These are phyloP conservation scores for Aspergillus phoenicis DNA, from an alignment of 2,329 filamentous ascomycete species.

Conservation along the genomic window DNA sequence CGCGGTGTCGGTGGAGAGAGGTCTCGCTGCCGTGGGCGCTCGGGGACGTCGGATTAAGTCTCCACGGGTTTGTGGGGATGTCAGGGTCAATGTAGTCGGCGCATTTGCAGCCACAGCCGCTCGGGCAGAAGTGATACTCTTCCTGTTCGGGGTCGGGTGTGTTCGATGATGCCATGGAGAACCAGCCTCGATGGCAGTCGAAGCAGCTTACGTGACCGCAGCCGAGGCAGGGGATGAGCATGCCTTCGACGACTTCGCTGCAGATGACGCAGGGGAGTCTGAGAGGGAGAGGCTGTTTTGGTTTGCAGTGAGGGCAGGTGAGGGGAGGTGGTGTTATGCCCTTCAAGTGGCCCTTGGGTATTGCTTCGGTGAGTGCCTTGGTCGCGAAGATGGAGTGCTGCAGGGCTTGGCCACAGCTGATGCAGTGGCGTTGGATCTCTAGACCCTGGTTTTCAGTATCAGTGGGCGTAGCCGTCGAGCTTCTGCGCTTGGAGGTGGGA, in stretches of 20 bases:
- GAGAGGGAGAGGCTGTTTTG: constrained; percentile 35
- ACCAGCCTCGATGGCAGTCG: constrained; percentile 48
- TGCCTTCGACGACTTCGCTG: constrained; percentile 45
- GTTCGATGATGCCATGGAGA: constrained; percentile 27
- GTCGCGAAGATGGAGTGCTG: constrained; percentile 41
- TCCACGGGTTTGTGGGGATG: constrained; percentile 34
- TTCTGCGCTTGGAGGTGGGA: constrained; percentile 17
- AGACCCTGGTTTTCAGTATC: constrained; percentile 33
- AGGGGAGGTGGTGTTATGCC: constrained; percentile 21
- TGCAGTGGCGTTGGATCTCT: constrained; percentile 48
- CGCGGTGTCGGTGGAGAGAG: constrained; percentile 23
- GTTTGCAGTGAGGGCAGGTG: constrained; percentile 41
- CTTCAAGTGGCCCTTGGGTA: constrained; percentile 25
- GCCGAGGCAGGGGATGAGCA: constrained; percentile 50
- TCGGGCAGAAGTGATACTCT: constrained; percentile 43
- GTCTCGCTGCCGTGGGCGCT: constrained; percentile 22
- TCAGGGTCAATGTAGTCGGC: constrained; percentile 40
- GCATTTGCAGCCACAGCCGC: constrained; percentile 53
- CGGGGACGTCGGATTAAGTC: constrained; percentile 20
- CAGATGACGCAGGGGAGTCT: constrained; percentile 50
- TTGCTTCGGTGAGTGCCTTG: constrained; percentile 20
- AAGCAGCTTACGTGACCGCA: constrained; percentile 54
- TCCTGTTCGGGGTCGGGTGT: constrained; percentile 17
- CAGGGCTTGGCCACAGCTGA: constrained; percentile 42
- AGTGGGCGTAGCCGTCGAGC: constrained; percentile 9